Evolutionary conservation across 805 yeast genomes (phyloP), one percentile per base, ranked within the genome.

Genomic region (Metschnikowia matae): DNA sequence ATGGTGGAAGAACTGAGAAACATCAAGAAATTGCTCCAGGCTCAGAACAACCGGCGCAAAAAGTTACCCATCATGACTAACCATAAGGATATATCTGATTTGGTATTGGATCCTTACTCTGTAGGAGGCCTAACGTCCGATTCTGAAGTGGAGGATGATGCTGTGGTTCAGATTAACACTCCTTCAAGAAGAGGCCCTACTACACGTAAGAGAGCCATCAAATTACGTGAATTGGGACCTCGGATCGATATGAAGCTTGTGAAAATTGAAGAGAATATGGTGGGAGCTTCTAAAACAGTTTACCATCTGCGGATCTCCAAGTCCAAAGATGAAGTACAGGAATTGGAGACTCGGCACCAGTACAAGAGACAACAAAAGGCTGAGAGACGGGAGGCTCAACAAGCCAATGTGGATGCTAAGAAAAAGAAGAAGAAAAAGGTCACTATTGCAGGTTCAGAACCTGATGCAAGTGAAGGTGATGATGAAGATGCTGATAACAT

Each of bases 71-170:
- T 85, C 61, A 69, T 91, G 64, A 71, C 81, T 34, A 76, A 73
- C 36, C 83, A 83, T 42, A 72, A 73, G 38, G 98, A 91, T 64
- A 87, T 91, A 38, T 79, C 96, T 6, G 96, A 92, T 59, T 79
- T 87, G 56, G 75, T 92, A 48, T 74, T 89, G 49, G 97, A 90
- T 63, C 90, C 90, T 2, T 87, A 87, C 62, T 84, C 91, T 21
- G 82, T 83, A 35, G 89, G 85, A 34, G 89, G 84, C 1, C 82
- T 84, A 63, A 89, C 97, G 1, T 84, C 94, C 43, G 99, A 92
- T 61, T 86, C 96, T 3, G 99, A 92, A 73, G 83, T 90, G 40
- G 98, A 94, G 62, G 97, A 91, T 53, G 97, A 91, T 57, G 88
- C 83, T 23, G 78, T 85, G 48, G 92, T 89, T 31, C 89, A 83